A percentile compares a stretch with the other conserved stretches of the same genome.
phyloP scores from a whole-genome alignment of 2,329 filamentous ascomycete genomes.

The Fusarium nygamai region DNA sequence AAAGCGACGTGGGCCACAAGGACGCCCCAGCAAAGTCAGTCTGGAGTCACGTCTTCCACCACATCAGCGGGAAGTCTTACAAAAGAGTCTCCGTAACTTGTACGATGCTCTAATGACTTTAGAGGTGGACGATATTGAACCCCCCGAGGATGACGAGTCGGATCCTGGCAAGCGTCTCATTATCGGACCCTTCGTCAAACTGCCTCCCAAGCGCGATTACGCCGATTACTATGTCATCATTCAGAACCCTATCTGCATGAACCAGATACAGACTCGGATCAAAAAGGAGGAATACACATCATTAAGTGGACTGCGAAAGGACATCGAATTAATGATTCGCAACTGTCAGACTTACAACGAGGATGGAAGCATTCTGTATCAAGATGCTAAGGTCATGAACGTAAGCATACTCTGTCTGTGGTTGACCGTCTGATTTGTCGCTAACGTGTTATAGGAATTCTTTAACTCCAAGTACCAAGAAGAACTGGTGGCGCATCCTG shows the following conservation, averaged over 20 bases:
- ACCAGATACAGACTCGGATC: conserved; percentile 92
- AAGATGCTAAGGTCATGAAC: conserved; percentile 93
- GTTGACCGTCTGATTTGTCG: background rate
- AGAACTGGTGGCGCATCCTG: conserved; percentile 63
- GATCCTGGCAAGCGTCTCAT: conserved; percentile 77
- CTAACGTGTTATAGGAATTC: conserved; percentile 62
- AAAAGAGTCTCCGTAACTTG: conserved; percentile 79
- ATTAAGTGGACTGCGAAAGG: conserved; percentile 81
- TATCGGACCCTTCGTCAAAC: conserved; percentile 92
- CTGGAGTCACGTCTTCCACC: conserved; percentile 64
- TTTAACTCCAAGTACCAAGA: conserved; percentile 65
- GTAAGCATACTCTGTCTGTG: conserved; percentile 56
- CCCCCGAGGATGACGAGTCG: conserved; percentile 66
- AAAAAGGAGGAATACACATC: conserved; percentile 93
- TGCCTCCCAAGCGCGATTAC: conserved; percentile 89
- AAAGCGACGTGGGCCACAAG: conserved; percentile 78
- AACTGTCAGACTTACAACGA: conserved; percentile 98
- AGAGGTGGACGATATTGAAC: conserved; percentile 77
- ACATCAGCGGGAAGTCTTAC: conserved; percentile 79
- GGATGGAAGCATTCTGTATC: conserved; percentile 89
- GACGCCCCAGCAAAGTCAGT: conserved; percentile 70
- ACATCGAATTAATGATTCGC: conserved; percentile 84
- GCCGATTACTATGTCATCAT: conserved; percentile 97
- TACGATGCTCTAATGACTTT: conserved; percentile 85
- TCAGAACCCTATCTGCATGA: conserved; percentile 92